A percentile compares a stretch with the other conserved stretches of the same genome.
These are phyloP conservation scores for Komagataella populi DNA, from an alignment of 805 yeast species.

Conservation along the genomic window DNA sequence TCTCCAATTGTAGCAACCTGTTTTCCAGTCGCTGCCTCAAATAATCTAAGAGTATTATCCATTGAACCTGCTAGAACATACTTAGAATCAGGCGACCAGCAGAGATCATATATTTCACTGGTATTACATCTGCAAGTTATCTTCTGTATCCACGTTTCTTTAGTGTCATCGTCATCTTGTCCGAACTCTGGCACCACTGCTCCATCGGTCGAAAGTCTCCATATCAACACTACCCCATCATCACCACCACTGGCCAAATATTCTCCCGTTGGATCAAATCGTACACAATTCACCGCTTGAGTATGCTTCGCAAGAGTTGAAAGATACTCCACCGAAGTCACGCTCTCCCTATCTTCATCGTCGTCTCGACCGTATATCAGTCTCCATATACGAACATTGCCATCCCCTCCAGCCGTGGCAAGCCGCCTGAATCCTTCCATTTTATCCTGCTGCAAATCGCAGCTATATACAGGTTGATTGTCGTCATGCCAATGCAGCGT, in stretches of 20 bases:
- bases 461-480: constrained; percentile 59
- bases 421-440: constrained; percentile 28
- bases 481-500: constrained; percentile 67
- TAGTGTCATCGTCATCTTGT: constrained; percentile 33
- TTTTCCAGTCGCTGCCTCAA: constrained; percentile 40
- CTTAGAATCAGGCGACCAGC: constrained; percentile 82
- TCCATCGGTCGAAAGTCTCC: constrained; percentile 42
- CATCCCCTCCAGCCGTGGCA: constrained; percentile 93
- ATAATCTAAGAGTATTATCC: constrained; percentile 74
- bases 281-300: constrained; percentile 85
- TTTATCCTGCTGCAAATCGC: constrained; percentile 41
- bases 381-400: constrained; percentile 51
- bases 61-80: constrained; percentile 80
- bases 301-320: constrained; percentile 80
- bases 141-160: constrained; percentile 66
- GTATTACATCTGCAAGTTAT: constrained; percentile 44
- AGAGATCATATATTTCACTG: constrained; percentile 78
- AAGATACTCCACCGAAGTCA: constrained; percentile 48
- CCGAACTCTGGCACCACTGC: constrained; percentile 49
- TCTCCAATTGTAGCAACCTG: constrained; percentile 49
- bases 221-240: constrained; percentile 78
- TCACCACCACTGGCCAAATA: constrained; percentile 86
- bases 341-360: constrained; percentile 9
- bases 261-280: constrained; percentile 63
- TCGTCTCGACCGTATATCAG: constrained; percentile 5